Conservation (phyloP, 495 filamentous ascomycete genomes). For the Xylaria grammica region DNA sequence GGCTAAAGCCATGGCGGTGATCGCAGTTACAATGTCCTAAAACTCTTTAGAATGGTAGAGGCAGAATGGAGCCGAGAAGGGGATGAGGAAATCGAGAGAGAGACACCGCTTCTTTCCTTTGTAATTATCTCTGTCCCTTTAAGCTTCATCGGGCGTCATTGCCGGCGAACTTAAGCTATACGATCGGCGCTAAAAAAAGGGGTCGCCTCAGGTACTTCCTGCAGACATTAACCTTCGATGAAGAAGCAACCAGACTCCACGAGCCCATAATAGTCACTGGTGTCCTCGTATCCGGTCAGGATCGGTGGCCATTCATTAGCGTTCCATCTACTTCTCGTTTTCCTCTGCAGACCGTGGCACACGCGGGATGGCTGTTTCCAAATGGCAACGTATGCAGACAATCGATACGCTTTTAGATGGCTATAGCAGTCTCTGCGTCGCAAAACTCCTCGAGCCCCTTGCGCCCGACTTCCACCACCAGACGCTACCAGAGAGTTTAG, state of each 20-base stretch:
- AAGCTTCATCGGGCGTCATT: background rate
- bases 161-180: background rate
- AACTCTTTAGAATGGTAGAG: too few relatives aligned
- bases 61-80: background rate
- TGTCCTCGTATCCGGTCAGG: background rate
- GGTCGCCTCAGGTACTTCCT: background rate
- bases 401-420: constrained; percentile 39
- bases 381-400: constrained; percentile 31
- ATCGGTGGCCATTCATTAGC: background rate
- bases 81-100: background rate
- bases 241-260: background rate
- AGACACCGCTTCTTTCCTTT: background rate
- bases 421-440: constrained; percentile 42
- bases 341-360: background rate
- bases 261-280: background rate
- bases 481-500: constrained; percentile 43
- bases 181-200: background rate
- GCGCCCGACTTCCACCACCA: constrained; percentile 41
- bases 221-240: background rate
- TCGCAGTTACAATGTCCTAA: background rate
- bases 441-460: constrained; percentile 39
- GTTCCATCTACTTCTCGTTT: background rate
- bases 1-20: constrained; percentile 39
- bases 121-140: background rate
- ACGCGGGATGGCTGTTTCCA: constrained; percentile 28